These are phyloP conservation scores for Boeremia exigua DNA, from an alignment of 2,329 filamentous ascomycete genomes.

Conservation along the genomic window DNA sequence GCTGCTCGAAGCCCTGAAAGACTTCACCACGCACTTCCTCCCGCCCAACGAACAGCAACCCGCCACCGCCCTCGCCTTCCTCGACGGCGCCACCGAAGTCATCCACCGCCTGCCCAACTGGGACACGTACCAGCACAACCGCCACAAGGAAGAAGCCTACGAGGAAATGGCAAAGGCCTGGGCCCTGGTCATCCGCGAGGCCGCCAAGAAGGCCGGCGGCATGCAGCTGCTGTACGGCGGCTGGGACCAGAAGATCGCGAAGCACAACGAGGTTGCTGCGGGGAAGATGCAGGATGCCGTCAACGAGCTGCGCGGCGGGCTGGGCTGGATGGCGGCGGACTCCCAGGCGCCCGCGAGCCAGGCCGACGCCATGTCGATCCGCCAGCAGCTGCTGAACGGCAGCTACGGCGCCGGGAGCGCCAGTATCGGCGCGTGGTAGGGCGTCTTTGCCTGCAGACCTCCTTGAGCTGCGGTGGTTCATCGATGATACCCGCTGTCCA, in stretches of 20 bases:
- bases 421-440: slow-evolving; percentile 63
- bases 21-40: slow-evolving; percentile 95
- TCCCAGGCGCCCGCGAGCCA: slow-evolving; percentile 24
- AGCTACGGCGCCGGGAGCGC: slow-evolving; percentile 63
- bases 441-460: too few relatives aligned
- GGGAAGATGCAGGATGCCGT: slow-evolving; percentile 83
- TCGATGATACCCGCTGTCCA: too few relatives aligned
- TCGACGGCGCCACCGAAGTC: slow-evolving; percentile 88
- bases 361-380: slow-evolving; percentile 43
- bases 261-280: slow-evolving; percentile 86
- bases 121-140: slow-evolving; percentile 85
- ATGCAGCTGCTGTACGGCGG: slow-evolving; percentile 84
- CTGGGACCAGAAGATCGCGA: slow-evolving; percentile 87
- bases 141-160: slow-evolving; percentile 94
- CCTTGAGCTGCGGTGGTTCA: too few relatives aligned
- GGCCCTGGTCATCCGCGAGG: slow-evolving; percentile 89
- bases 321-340: slow-evolving; percentile 76
- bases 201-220: slow-evolving; percentile 86
- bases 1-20: slow-evolving; percentile 85
- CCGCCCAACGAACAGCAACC: slow-evolving; percentile 87
- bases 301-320: slow-evolving; percentile 72
- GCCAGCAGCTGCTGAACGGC: slow-evolving; percentile 60
- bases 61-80: slow-evolving; percentile 81
- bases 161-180: slow-evolving; percentile 95
- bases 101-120: slow-evolving; percentile 90